These are phyloP conservation scores for Graphilbum ipis-grandicollis DNA, from an alignment of 2,329 filamentous ascomycete species.

Conservation along the genomic window DNA sequence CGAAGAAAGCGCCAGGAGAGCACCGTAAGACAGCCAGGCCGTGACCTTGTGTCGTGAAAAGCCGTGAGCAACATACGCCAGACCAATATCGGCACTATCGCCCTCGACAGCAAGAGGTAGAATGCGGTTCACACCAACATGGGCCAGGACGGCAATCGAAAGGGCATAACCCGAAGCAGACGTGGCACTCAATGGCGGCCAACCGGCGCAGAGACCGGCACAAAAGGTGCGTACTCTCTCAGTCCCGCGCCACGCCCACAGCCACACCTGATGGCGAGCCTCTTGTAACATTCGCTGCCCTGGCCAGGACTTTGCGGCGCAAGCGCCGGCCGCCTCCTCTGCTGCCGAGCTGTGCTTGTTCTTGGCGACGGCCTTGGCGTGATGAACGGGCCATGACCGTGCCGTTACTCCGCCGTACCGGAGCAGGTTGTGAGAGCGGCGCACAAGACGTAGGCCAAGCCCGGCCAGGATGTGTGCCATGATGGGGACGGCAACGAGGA, in stretches of 20 bases:
- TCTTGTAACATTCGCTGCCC: too few relatives aligned
- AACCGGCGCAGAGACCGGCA: slow-evolving; percentile 19
- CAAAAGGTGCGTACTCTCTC: slow-evolving; percentile 13
- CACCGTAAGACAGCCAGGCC: slow-evolving; percentile 51
- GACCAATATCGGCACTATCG: slow-evolving; percentile 68
- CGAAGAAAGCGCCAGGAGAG: slow-evolving; percentile 48
- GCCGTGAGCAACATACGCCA: slow-evolving; percentile 72
- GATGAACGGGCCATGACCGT: slow-evolving; percentile 20
- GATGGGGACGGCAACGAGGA: slow-evolving; percentile 62
- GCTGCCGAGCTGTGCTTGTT: too few relatives aligned
- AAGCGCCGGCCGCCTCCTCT: too few relatives aligned
- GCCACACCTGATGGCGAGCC: too few relatives aligned
- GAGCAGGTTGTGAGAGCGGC: slow-evolving; percentile 50
- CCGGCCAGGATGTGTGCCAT: slow-evolving; percentile 62
- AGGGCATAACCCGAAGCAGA: slow-evolving; percentile 58
- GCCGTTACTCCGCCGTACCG: slow-evolving; percentile 58
- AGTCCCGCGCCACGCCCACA: slow-evolving; percentile 8
- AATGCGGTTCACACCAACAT: slow-evolving; percentile 59
- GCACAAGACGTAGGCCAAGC: slow-evolving; percentile 56
- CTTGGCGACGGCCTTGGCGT: neutral
- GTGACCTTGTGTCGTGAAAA: slow-evolving; percentile 54
- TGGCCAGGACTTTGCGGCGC: too few relatives aligned
- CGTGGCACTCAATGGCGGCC: slow-evolving; percentile 57
- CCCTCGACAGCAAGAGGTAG: slow-evolving; percentile 64
- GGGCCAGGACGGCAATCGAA: slow-evolving; percentile 45